These are phyloP conservation scores for Talaromyces wortmannii DNA, from an alignment of 495 filamentous ascomycete genomes.

Conservation along the genomic window DNA sequence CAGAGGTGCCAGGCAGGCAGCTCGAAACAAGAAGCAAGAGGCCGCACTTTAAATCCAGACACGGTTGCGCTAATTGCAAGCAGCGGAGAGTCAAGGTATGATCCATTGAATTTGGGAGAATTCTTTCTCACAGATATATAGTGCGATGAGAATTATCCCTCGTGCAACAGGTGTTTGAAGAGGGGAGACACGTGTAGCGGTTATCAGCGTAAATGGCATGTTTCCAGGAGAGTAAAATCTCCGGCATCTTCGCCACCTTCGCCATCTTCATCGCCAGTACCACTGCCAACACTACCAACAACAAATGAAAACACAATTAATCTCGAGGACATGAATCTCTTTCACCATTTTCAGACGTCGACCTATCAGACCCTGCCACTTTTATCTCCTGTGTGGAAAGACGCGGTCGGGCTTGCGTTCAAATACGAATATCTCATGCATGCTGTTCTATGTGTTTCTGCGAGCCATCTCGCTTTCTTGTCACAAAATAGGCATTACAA, in stretches of 20 bases:
- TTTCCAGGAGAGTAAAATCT: not conserved
- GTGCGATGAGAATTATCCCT: constrained; percentile 1
- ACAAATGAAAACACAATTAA: not conserved
- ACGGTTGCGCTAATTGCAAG: constrained; percentile 17
- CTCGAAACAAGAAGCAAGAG: not conserved
- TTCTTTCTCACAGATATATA: not conserved
- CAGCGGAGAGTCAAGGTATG: constrained; percentile 14
- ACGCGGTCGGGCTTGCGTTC: not conserved
- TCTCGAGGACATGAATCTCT: not conserved
- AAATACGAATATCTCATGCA: constrained; percentile 2
- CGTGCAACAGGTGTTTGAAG: not conserved
- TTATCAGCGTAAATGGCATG: not conserved
- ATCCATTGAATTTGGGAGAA: not conserved
- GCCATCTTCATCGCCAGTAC: not conserved
- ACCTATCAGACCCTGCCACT: not conserved
- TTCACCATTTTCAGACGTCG: not conserved
- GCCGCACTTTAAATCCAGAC: constrained; percentile 14
- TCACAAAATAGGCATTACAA: not conserved
- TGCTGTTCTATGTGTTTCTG: not conserved
- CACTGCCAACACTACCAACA: not conserved
- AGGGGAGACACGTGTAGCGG: not conserved
- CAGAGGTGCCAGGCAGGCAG: not conserved
- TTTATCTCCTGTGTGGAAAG: not conserved
- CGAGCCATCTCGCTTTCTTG: not conserved
- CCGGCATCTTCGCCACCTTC: no score